Percentiles rank a stretch among this genome's conserved stretches.
phyloP scores from a whole-genome alignment of 352 stramenopile genomes.

The Phytophthora nicotianae region DNA sequence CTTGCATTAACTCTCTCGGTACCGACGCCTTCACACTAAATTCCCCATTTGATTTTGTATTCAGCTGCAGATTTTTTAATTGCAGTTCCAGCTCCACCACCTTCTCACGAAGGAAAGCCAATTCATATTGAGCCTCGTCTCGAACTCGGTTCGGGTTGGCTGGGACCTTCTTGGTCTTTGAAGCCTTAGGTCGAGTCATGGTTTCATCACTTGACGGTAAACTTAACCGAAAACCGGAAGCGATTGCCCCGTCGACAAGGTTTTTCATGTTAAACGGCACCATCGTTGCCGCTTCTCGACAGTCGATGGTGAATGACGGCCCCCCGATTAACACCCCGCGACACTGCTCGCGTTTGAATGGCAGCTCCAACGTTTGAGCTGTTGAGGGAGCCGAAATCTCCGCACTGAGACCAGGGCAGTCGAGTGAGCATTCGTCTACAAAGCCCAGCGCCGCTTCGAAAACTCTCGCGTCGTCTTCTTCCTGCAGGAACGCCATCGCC shows the following conservation, averaged over 20 bases:
- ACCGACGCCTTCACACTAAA: slow-evolving; percentile 8
- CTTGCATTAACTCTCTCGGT: neutral
- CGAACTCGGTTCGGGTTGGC: slow-evolving; percentile 36
- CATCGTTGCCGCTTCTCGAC: slow-evolving; percentile 18
- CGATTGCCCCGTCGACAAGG: slow-evolving; percentile 1
- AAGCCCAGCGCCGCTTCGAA: slow-evolving; percentile 34
- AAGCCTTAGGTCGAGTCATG: slow-evolving; percentile 8
- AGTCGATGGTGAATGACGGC: slow-evolving; percentile 22
- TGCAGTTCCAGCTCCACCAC: slow-evolving; percentile 57
- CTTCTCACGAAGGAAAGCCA: slow-evolving; percentile 70
- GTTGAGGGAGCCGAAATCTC: neutral
- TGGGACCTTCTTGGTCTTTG: slow-evolving; percentile 21
- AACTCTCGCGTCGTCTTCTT: slow-evolving; percentile 22
- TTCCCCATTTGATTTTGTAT: neutral
- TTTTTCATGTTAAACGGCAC: slow-evolving; percentile 22
- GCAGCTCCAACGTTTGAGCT: neutral
- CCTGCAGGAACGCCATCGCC: slow-evolving; percentile 27
- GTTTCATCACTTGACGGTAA: slow-evolving; percentile 12
- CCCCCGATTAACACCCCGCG: slow-evolving; percentile 7
- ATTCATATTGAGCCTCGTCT: slow-evolving; percentile 60
- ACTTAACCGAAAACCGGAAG: neutral
- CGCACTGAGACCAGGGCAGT: neutral
- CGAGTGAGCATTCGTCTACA: slow-evolving; percentile 23
- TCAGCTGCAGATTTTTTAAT: slow-evolving; percentile 40
- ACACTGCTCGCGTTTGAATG: slow-evolving; percentile 8